Percentiles rank a stretch among this genome's conserved stretches.
Evolutionary conservation across 2,329 filamentous ascomycete species (phyloP).

Genomic region (Claviceps fusiformis): DNA sequence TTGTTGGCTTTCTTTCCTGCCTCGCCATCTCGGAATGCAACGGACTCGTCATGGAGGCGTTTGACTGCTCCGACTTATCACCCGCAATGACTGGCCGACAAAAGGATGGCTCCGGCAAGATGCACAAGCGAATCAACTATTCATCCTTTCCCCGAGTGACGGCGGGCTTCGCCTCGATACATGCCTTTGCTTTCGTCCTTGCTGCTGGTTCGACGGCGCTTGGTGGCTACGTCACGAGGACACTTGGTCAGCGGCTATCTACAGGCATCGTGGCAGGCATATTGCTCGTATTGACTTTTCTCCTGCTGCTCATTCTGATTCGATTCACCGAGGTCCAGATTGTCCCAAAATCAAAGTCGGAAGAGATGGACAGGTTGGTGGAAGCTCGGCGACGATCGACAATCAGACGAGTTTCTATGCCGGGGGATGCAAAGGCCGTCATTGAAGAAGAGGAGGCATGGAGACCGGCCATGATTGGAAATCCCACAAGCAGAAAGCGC

Average conservation of each 20-base stretch:
- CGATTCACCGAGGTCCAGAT: constrained; percentile 55
- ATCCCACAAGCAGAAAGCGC: constrained; percentile 53
- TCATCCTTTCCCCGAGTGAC: constrained; percentile 62
- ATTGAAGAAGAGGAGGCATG: constrained; percentile 45
- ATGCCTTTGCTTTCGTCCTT: constrained; percentile 54
- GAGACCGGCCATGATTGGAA: constrained; percentile 58
- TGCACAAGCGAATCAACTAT: constrained; percentile 49
- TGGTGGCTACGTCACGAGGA: constrained; percentile 53
- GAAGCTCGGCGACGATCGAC: constrained; percentile 35
- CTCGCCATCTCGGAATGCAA: constrained; percentile 65
- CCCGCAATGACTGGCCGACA: constrained; percentile 51
- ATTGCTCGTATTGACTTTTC: constrained; percentile 47
- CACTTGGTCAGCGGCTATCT: constrained; percentile 51
- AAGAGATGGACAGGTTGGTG: constrained; percentile 40
- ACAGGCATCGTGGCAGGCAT: constrained; percentile 57
- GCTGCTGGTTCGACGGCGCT: constrained; percentile 55
- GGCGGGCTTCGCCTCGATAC: constrained; percentile 57
- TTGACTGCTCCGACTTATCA: constrained; percentile 67
- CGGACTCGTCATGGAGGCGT: constrained; percentile 67
- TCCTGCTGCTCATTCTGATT: constrained; percentile 48
- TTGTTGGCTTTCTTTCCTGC: constrained; percentile 57
- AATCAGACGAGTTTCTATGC: constrained; percentile 29
- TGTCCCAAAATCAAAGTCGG: constrained; percentile 46
- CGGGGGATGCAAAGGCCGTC: constrained; percentile 23
- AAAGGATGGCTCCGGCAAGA: constrained; percentile 24